Evolutionary conservation across 1,284 basidiomycete genomes (phyloP).

Genomic region (Rhizoctonia solani): DNA sequence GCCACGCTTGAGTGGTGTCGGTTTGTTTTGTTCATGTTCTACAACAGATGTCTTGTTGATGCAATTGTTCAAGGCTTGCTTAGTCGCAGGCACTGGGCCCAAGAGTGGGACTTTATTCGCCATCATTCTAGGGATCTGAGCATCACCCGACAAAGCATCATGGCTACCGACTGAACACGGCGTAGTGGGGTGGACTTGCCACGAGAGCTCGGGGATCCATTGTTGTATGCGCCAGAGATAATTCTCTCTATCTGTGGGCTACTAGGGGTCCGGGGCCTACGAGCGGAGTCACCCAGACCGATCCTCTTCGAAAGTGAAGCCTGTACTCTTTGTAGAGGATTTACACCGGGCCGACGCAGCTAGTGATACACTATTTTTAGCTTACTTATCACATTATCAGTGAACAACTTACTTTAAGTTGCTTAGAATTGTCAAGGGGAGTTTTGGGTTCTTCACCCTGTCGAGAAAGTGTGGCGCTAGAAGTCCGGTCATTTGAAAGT

Average conservation of each 20-base stretch:
- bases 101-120: conserved; percentile 6
- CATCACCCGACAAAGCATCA: not conserved
- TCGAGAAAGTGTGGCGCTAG: not conserved
- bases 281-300: not conserved
- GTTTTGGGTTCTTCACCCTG: not conserved
- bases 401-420: conserved; percentile 7
- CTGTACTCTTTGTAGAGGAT: conserved; percentile 13
- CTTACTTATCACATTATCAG: not conserved
- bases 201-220: not conserved
- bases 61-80: not conserved
- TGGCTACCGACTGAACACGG: conserved; percentile 16
- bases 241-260: not conserved
- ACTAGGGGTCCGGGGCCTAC: not conserved
- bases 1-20: too few relatives aligned
- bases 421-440: conserved; percentile 3
- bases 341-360: conserved; percentile 6
- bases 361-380: not conserved
- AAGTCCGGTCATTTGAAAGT: not conserved
- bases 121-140: not conserved
- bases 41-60: not conserved
- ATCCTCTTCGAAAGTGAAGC: conserved; percentile 4
- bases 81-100: conserved; percentile 20
- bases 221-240: not conserved
- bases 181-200: conserved; percentile 1
- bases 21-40: too few relatives aligned